Evolutionary conservation across 371 early-diverging fungal genomes (phyloP), one percentile per base, ranked within the genome.

Genomic region (Mucor sp.): DNA sequence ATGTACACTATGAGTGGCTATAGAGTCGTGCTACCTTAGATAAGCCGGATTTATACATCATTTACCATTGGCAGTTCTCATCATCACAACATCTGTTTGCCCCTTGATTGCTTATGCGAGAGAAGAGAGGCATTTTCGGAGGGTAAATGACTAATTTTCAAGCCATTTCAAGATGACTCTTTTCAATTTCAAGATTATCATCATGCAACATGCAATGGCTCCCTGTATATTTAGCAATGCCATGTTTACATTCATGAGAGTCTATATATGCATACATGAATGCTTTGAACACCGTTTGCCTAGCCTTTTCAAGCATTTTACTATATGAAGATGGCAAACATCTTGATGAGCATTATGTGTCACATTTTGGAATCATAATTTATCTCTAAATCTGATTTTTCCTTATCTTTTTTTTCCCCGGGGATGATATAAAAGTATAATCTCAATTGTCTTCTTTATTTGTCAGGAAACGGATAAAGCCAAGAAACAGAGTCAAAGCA

Each of bases 31-130:
- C 33, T 8, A 57, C 58, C 9, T n/a, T 33, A 57, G 58, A 57
- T 57, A 57, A 57, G 58, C 32, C 58, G 32, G 58, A 33, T 57
- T 33, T 57, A 30, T 32, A 33, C 33, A 28, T 55, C 28, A 33
- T 30, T 33, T 33, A 19, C 30, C 12, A 57, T 57, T 57, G 58
- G 58, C 58, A 57, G 58, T 33, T 57, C 33, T 33, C 58, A 57
- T 57, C 58, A 57, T 57, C 33, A 21, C 58, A 57, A 33, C 58
- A 57, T 32, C 33, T 30, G 12, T 53, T 23, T 41, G 41, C 17
- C 41, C 41, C 12, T 35, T 50, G 23, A 50, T 44, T 44, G 17
- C 44, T 19, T 44, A 53, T 53, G 53, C 15, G 25, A 53, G 53
- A 14, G 53, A 53, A 53, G 53, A 14, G 53, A 53, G 53, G 53